Evolutionary conservation across 1,284 basidiomycete species (phyloP).

Genomic region (Trametes polyzona): DNA sequence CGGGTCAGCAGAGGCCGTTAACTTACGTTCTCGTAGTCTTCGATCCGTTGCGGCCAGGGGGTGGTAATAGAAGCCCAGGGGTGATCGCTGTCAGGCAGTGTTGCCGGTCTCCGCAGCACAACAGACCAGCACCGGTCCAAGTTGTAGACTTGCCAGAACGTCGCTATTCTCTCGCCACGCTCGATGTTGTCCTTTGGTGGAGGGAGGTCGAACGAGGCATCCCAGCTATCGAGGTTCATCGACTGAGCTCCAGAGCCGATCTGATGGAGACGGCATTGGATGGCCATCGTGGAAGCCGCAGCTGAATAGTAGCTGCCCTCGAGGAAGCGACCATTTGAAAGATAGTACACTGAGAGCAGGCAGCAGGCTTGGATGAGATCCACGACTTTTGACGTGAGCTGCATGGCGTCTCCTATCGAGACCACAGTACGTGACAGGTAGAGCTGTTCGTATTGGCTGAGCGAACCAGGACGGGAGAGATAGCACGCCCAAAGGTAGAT

Average conservation of each 20-base stretch:
- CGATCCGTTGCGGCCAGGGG: slow-evolving; percentile 45
- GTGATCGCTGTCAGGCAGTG: slow-evolving; percentile 44
- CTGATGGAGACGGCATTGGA: slow-evolving; percentile 69
- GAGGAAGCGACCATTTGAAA: slow-evolving; percentile 69
- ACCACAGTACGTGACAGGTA: slow-evolving; percentile 66
- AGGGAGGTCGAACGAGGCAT: slow-evolving; percentile 53
- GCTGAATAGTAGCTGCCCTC: slow-evolving; percentile 77
- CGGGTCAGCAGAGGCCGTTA: not conserved
- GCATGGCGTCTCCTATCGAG: slow-evolving; percentile 61
- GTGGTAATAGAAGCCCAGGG: slow-evolving; percentile 42
- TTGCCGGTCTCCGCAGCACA: slow-evolving; percentile 42
- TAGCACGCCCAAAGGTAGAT: slow-evolving; percentile 83
- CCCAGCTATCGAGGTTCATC: slow-evolving; percentile 36
- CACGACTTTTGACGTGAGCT: slow-evolving; percentile 54
- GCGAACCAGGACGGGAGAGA: slow-evolving; percentile 67
- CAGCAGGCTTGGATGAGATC: slow-evolving; percentile 77
- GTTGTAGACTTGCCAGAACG: slow-evolving; percentile 50
- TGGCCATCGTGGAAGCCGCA: slow-evolving; percentile 65
- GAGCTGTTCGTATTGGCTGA: slow-evolving; percentile 68
- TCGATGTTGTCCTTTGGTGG: slow-evolving; percentile 56
- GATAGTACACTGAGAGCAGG: slow-evolving; percentile 71
- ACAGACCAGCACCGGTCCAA: slow-evolving; percentile 48
- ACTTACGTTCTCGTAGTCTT: slow-evolving; percentile 35
- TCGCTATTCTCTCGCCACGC: slow-evolving; percentile 45
- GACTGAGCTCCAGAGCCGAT: slow-evolving; percentile 39